A percentile compares a stretch with the other conserved stretches of the same genome.
Conservation (phyloP, 176 grass and related monocot species). For the Pontederia crassipes region DNA sequence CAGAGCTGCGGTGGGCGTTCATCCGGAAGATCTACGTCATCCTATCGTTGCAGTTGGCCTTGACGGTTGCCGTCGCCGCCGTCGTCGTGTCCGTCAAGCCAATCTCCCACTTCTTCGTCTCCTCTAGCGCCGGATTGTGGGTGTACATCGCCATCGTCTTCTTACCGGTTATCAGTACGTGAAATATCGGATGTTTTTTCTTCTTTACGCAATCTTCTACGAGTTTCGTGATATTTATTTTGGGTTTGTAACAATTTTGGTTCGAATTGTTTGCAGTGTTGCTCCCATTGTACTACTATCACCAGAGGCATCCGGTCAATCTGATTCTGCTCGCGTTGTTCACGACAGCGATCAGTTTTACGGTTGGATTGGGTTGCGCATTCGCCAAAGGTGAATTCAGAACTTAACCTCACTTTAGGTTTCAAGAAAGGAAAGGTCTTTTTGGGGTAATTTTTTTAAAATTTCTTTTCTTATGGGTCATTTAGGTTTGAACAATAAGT, state of each 20-base stretch:
- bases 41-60: conserved; percentile 52
- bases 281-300: conserved; percentile 45
- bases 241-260: neutral
- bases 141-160: conserved; percentile 66
- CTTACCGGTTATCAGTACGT: conserved; percentile 45
- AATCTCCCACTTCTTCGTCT: conserved; percentile 74
- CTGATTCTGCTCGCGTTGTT: conserved; percentile 61
- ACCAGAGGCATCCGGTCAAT: conserved; percentile 73
- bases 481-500: too few species aligned
- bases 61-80: conserved; percentile 53
- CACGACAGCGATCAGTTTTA: conserved; percentile 59
- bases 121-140: conserved; percentile 41
- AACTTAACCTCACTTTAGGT: neutral
- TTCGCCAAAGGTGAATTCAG: conserved; percentile 58
- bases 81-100: conserved; percentile 64
- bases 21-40: conserved; percentile 90
- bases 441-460: too few species aligned
- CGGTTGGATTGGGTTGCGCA: conserved; percentile 57
- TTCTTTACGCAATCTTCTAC: neutral
- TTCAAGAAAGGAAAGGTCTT: neutral
- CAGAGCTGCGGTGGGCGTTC: conserved; percentile 75
- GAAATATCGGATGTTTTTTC: neutral
- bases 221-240: neutral
- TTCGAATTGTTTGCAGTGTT: conserved; percentile 31
- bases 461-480: too few species aligned